Base-by-base conservation (phyloP, 441 rosid species). In the Erodium texanum region DNA sequence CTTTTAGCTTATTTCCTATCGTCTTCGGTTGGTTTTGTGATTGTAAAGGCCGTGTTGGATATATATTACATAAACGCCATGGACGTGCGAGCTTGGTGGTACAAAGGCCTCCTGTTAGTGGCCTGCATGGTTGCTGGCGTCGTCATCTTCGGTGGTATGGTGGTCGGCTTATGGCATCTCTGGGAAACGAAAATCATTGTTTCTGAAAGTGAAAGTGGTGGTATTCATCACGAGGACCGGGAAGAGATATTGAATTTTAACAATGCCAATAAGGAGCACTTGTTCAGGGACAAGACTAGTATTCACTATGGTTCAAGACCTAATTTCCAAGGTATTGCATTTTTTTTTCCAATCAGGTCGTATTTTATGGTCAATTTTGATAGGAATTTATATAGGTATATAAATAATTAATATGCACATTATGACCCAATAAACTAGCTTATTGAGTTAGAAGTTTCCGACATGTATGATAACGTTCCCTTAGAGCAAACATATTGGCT, bases 291-390 rank as follows among this genome's bases (percentile, higher is more conserved):
- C 29, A 19, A 19, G 12, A 83, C 80, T n/a, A 68, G 24, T 48
- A 71, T 84, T 58, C 75, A 70, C 24, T 89, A 86, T 80, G 95
- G 98, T 68, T 74, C 80, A 18, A 92, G 97, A 78, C 97, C 98
- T 11, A 78, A 86, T 73, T 87, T 90, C 81, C 74, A 76, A 85
- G 97, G 98, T 89, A 81, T 8, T 7, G 11, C 23, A 56, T 56
- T 56, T 56, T 56, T 56, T 56, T 19, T 8, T 14, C 11, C 5
- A 1, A 7, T 54, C 9, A 8, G 0, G 1, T 22, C 1, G 0
- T 5, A 52, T 18, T 4, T 34, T 34, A 34, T 3, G 8, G 38
- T 34, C 38, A 7, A 0, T 6, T 34, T 34, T 34, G 38, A 5
- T 34, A 34, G 10, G 38, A 34, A n/a, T n/a, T n/a, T n/a, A n/a